Conservation (phyloP, 2,329 filamentous ascomycete genomes). For the Exophiala sp. region DNA sequence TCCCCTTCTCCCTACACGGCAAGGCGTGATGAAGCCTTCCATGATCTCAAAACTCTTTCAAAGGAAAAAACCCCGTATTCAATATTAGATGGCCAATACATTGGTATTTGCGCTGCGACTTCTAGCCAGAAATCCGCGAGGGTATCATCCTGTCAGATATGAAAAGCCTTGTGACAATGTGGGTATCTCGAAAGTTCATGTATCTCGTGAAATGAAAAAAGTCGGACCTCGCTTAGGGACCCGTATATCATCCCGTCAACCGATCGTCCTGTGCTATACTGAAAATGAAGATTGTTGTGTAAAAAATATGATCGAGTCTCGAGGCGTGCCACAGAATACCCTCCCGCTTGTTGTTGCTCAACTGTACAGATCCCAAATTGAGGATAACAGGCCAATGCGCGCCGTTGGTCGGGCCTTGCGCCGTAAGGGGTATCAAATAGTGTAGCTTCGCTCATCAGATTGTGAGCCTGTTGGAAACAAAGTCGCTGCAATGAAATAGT, state of each 20-base stretch:
- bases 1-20: background rate
- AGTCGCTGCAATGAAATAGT: conserved; percentile 13
- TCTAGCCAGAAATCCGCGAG: background rate
- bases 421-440: conserved; percentile 22
- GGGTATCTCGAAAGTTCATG: conserved; percentile 28
- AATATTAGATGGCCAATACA: conserved; percentile 21
- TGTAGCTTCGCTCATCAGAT: background rate
- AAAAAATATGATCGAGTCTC: background rate
- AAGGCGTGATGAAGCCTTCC: background rate
- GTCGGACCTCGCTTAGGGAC: conserved; percentile 14
- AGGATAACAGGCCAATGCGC: background rate
- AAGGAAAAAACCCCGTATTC: conserved; percentile 5
- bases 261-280: conserved; percentile 19
- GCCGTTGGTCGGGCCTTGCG: conserved; percentile 5
- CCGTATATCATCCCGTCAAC: conserved; percentile 25
- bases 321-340: background rate
- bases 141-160: conserved; percentile 15
- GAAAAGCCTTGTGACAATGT: conserved; percentile 14
- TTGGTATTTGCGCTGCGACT: conserved; percentile 8
- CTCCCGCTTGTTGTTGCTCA: background rate
- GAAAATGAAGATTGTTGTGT: conserved; percentile 4
- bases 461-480: conserved; percentile 3
- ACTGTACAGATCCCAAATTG: background rate
- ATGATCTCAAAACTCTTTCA: background rate
- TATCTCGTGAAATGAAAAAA: conserved; percentile 24